Evolutionary conservation across 2,329 filamentous ascomycete species (phyloP), one percentile per base, ranked within the genome.

Genomic region (Monosporascus sp.): DNA sequence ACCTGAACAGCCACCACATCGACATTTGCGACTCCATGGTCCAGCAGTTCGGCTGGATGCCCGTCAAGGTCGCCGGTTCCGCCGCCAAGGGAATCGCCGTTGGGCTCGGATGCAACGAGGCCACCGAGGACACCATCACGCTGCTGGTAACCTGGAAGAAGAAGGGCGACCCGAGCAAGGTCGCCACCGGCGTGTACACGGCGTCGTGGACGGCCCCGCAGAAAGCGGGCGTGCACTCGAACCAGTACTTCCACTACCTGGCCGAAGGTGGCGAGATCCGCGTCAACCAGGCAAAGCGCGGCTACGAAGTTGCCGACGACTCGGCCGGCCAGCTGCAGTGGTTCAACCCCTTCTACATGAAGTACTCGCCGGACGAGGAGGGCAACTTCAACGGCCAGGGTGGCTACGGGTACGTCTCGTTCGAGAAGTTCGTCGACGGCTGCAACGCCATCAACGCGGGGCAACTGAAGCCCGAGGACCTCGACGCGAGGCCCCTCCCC

Each of bases 241-340:
- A 96, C 71, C 92, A 97, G 75, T 94, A 96, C 75, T 97, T 97
- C 78, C 92, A 97, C 74, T 96, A 94, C 75, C 87, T 97, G 75
- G 92, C 84, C 3, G 82, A 83, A 56, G 83, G 86, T 53, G 92
- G 92, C 59, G 92, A 97, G 75, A 85, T 97, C 64, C 84, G 90
- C 56, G 83, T 96, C 64, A 90, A 97, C 76, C 93, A 97, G 75
- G 92, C 91, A 45, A 95, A 96, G 79, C 84, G 92, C 52, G 92
- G 92, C 48, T 97, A 97, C 74, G 91, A 97, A 66, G 88, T 97
- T 11, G 91, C 92, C n/a, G 88, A 91, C 60, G 92, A 97, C 69
- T 80, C 73, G 20, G 75, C 76, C 2, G 83, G 82, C 41, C 81
- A 85, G 67, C 73, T 96, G 57, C 81, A 87, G 68, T 96, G 91